Evolutionary conservation across 1,284 basidiomycete species (phyloP), one percentile per base, ranked within the genome.

Genomic region (Moesziomyces sp.): DNA sequence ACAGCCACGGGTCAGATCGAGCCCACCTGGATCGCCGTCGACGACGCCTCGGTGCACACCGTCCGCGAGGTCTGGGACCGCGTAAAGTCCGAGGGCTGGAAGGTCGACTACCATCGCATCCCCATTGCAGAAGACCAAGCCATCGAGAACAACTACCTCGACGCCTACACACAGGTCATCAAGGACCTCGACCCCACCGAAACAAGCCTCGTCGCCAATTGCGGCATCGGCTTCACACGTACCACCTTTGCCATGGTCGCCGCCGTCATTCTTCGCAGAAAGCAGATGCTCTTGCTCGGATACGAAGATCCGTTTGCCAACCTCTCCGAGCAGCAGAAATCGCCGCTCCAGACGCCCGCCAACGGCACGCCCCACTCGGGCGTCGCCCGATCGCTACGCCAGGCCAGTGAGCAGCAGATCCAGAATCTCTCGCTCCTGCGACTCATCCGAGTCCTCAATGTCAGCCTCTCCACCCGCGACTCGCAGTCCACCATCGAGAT

Each of bases 231-330:
- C 46, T 93, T 94, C 3, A 94, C 97, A 0, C 89, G 97, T 44
- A 97, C 96, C 3, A 97, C 96, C 0, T 98, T 98, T 83, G 96
- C 93, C 6, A 99, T 99, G 97, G 90, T 92, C 16, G 93, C 95
- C 2, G 95, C 96, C 1, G 90, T 92, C 67, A 88, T 99, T 24
- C 88, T 99, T 0, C 88, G 97, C 30, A 87, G 96, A 30, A 92
- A 91, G 79, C 94, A 97, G 84, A 86, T 95, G 44, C 88, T 97
- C n/a, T 85, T 89, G 18, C 86, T 88, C 21, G 93, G 92, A 0
- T 85, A 91, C 53, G 87, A 89, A 3, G 95, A 97, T 80, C 93
- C 93, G 0, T 96, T 88, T 81, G 78, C 58, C 4, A 58, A 24
- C 8, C 48, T 57, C 40, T 52, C 52, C 18, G 58, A 59, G 21